Evolutionary conservation across 768 basidiomycete genomes (phyloP), one percentile per base, ranked within the genome.

Genomic region (Fistulinella prunicolor): DNA sequence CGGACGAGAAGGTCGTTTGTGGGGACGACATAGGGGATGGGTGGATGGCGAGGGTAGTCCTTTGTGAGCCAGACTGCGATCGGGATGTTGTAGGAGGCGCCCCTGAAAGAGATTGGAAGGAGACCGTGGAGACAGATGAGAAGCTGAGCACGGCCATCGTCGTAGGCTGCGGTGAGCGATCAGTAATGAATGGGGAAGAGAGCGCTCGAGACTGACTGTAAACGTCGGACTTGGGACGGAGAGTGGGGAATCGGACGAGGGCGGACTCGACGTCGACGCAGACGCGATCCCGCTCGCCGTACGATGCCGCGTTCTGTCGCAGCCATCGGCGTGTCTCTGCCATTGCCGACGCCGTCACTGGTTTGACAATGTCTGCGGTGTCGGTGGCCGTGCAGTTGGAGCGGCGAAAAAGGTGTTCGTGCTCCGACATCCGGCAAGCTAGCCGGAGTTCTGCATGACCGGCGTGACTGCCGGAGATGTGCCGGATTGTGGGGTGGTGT

Each of bases 91-190:
- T 99, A 99, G 2, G 85, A 75, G 1, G 81, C 70, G 1, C 74
- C 69, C 41, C 86, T 78, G 71, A 82, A 95, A 0, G 78, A 68
- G 57, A 99, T 96, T 4, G 93, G 94, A 1, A 99, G 74, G 5
- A 97, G 80, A 9, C 96, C 96, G 61, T 96, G 89, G 3, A 95
- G 58, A 55, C 91, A 93, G 47, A 98, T 83, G 22, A 99, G 79
- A 16, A 97, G 77, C 61, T 94, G 92, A 0, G 91, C 86, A 30
- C 95, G 83, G 39, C 96, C 96, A 55, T 96, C 92, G 67, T 99
- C 93, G 70, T 89, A 94, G 0, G 89, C 92, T 96, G 63, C 12
- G 53, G 29, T 6, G 28, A n/a, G 32, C 55, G 44, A 37, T 34
- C 30, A 46, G 39, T 44, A 53, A 51, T 28, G 36, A 6, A 21